Conservation (phyloP, 2,329 filamentous ascomycete species). For the Achaetomium macrosporum region DNA sequence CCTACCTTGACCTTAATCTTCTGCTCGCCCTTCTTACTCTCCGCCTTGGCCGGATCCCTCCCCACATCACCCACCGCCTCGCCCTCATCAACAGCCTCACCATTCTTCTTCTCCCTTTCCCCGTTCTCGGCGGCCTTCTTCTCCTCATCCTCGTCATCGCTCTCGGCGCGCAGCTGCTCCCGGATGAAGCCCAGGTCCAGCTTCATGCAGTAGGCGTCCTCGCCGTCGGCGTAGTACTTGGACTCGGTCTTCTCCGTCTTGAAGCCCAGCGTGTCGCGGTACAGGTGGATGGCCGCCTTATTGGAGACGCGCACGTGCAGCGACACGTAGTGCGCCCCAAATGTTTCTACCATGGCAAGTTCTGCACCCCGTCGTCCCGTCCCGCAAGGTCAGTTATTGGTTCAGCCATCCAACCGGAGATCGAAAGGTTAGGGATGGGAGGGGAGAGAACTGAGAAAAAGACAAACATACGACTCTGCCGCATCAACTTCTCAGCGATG, state of each 20-base stretch:
- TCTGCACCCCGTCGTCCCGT: slow-evolving; percentile 44
- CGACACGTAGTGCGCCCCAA: slow-evolving; percentile 84
- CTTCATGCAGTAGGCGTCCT: slow-evolving; percentile 92
- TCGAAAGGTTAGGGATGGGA: not conserved
- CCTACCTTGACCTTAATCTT: slow-evolving; percentile 85
- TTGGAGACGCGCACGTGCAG: slow-evolving; percentile 95
- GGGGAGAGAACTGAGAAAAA: slow-evolving; percentile 5
- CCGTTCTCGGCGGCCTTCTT: not conserved
- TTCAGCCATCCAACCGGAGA: too few species aligned
- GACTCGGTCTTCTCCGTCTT: slow-evolving; percentile 76
- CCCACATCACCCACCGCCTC: slow-evolving; percentile 64
- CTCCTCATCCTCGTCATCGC: slow-evolving; percentile 35
- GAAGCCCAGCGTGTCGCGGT: slow-evolving; percentile 88
- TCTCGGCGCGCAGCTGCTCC: slow-evolving; percentile 38
- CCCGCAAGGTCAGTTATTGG: too few species aligned
- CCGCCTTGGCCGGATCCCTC: slow-evolving; percentile 33
- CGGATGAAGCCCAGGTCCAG: slow-evolving; percentile 67
- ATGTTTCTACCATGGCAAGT: slow-evolving; percentile 94
- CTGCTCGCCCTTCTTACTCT: slow-evolving; percentile 35
- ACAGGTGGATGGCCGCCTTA: slow-evolving; percentile 81
- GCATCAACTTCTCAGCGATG: slow-evolving; percentile 95
- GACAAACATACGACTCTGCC: slow-evolving; percentile 72
- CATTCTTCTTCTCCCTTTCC: slow-evolving; percentile 17
- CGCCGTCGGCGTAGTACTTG: slow-evolving; percentile 96
- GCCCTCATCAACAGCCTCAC: slow-evolving; percentile 53